These are phyloP conservation scores for Fusarium foetens DNA, from an alignment of 2,329 filamentous ascomycete species.

Conservation along the genomic window DNA sequence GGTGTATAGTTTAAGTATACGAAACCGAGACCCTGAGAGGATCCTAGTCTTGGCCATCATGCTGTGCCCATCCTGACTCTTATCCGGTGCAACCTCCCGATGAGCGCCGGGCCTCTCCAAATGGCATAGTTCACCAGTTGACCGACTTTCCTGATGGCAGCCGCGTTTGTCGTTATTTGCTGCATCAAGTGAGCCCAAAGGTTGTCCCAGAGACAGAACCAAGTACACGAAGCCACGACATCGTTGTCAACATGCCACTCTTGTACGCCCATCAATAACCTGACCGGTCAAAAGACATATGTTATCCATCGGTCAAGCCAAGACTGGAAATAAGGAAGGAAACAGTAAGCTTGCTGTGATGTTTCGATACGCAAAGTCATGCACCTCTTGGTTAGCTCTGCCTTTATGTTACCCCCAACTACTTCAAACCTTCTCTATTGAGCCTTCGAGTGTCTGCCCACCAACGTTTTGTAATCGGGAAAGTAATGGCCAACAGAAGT, in stretches of 20 bases:
- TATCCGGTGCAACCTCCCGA: slow-evolving; percentile 31
- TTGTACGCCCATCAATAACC: slow-evolving; percentile 26
- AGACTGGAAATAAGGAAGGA: not conserved
- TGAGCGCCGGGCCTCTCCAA: slow-evolving; percentile 15
- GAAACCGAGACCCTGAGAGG: not conserved
- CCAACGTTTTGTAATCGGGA: not conserved
- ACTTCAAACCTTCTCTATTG: slow-evolving; percentile 12
- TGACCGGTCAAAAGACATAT: slow-evolving; percentile 35
- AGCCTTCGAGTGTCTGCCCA: slow-evolving; percentile 12
- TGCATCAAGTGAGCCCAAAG: slow-evolving; percentile 13
- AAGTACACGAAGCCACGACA: slow-evolving; percentile 26
- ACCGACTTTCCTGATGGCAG: slow-evolving; percentile 24
- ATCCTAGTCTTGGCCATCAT: not conserved
- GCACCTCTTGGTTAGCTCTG: slow-evolving; percentile 9
- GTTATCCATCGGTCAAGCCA: slow-evolving; percentile 7
- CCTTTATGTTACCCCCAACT: slow-evolving; percentile 35
- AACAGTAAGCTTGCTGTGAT: not conserved
- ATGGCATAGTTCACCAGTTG: slow-evolving; percentile 6
- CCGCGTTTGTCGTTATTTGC: slow-evolving; percentile 12
- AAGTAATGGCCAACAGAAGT: not conserved
- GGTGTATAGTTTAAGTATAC: not conserved
- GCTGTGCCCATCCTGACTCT: slow-evolving; percentile 6
- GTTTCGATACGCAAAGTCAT: slow-evolving; percentile 19
- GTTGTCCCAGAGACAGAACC: slow-evolving; percentile 13
- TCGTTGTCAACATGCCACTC: slow-evolving; percentile 18